phyloP scores from a whole-genome alignment of 2,329 filamentous ascomycete genomes.

The Aspergillus nomiae region DNA sequence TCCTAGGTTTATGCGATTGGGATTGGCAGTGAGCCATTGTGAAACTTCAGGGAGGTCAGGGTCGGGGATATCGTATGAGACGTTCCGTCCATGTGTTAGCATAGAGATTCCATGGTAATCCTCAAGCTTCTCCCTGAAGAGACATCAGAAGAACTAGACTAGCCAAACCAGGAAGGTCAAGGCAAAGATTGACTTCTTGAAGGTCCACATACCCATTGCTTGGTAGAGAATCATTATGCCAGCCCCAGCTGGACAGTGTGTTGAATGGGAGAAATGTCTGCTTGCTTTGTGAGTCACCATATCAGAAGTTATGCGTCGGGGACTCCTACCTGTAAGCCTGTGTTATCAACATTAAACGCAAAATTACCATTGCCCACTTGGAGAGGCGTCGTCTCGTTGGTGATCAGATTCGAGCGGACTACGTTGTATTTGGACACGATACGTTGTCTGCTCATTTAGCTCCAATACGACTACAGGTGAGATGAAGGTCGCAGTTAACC shows the following conservation, averaged over 20 bases:
- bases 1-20: slow-evolving; percentile 20
- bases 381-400: slow-evolving; percentile 16
- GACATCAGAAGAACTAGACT: not conserved
- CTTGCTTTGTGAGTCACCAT: not conserved
- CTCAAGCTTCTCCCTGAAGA: slow-evolving; percentile 3
- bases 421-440: slow-evolving; percentile 18
- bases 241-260: slow-evolving; percentile 19
- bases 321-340: slow-evolving; percentile 15
- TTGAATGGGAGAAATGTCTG: slow-evolving; percentile 19
- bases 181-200: not conserved
- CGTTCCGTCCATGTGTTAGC: slow-evolving; percentile 16
- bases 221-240: slow-evolving; percentile 20
- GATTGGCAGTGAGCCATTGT: slow-evolving; percentile 19
- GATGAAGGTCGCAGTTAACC: not conserved
- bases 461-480: not conserved
- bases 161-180: not conserved
- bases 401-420: slow-evolving; percentile 11
- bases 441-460: not conserved
- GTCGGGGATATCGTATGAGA: slow-evolving; percentile 19
- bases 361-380: slow-evolving; percentile 21
- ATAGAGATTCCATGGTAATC: slow-evolving; percentile 13
- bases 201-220: slow-evolving; percentile 7
- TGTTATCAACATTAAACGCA: slow-evolving; percentile 20
- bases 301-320: too few species aligned
- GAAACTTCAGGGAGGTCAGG: slow-evolving; percentile 13